Evolutionary conservation across 257 asterid genomes (phyloP), one percentile per base, ranked within the genome.

Genomic region (Vinca minor): DNA sequence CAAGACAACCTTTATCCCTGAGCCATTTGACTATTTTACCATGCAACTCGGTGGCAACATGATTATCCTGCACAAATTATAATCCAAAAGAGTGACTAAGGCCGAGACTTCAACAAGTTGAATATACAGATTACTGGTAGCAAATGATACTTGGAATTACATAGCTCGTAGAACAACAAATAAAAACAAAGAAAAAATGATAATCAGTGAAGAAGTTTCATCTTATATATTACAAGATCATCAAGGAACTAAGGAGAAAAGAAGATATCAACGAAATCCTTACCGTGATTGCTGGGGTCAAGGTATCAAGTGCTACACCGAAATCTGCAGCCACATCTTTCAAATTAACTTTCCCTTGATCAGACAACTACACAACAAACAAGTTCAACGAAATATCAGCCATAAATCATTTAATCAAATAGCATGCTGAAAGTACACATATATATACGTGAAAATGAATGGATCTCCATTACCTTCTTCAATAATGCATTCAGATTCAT

Each of bases 321-420:
- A 87, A 85, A 76, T 87, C 94, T 34, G 74, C 61, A 52, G 99
- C 96, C 62, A 89, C 81, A 72, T 87, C 93, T 70, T 78, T 77
- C 42, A 77, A 71, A 66, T 79, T 75, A 74, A 87, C 87, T 81
- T 82, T 86, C 39, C 95, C 95, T 63, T 79, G 82, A 74, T 84
- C 92, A 78, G 90, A 80, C 76, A 93, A 74, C 98, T 93, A 73
- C 68, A 77, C 13, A n/a, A 73, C 57, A 63, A 61, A 39, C 18
- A 47, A 69, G 39, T 31, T 38, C n/a, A 38, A 59, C 41, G 21
- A 72, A 39, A 55, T 48, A 10, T 36, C 45, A 49, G 6, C 42
- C 4, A 64, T 28, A 3, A 26, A 71, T 32, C 21, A 32, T 26
- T 25, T 64, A 46, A 46, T 49, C n/a, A 17, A 67, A 39, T 18